These are phyloP conservation scores for Dictyostelium firmibasis DNA, from an alignment of 78 protist genomes.

Conservation along the genomic window DNA sequence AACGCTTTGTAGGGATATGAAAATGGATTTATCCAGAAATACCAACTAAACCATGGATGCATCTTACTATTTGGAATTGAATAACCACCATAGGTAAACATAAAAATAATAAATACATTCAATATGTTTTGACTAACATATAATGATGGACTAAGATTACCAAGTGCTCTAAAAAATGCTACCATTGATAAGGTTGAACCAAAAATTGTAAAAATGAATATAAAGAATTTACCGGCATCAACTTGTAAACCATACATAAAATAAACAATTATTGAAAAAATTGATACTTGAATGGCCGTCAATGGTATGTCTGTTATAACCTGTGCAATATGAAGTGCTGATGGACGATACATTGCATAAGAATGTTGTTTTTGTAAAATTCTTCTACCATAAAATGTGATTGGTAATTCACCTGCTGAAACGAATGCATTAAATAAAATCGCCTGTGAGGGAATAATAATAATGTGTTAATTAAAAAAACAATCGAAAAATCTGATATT, in stretches of 20 bases:
- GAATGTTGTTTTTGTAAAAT: conserved; percentile 72
- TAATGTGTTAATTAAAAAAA: not conserved
- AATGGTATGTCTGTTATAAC: conserved; percentile 48
- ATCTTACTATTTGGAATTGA: conserved; percentile 21
- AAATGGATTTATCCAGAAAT: conserved; percentile 47
- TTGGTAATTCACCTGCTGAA: not conserved
- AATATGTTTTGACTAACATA: conserved; percentile 45
- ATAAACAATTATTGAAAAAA: conserved; percentile 41
- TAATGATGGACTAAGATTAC: conserved; percentile 48
- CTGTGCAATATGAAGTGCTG: conserved; percentile 37
- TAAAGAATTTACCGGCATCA: conserved; percentile 53
- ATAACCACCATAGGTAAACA: conserved; percentile 56
- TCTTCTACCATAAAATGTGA: conserved; percentile 25
- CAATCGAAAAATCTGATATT: no score
- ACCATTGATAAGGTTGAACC: conserved; percentile 10
- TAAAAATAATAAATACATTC: conserved; percentile 18
- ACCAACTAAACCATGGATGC: conserved; percentile 75
- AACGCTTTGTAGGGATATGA: conserved; percentile 33
- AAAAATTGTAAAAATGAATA: conserved; percentile 26
- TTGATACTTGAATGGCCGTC: not conserved
- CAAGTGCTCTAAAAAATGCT: conserved; percentile 20
- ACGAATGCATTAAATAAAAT: conserved; percentile 13
- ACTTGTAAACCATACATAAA: conserved; percentile 53
- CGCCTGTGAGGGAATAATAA: not conserved
- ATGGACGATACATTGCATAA: conserved; percentile 67